Percentiles rank a stretch among this genome's conserved stretches.
Evolutionary conservation across 495 filamentous ascomycete genomes (phyloP).

Genomic region (Neurospora terricola): DNA sequence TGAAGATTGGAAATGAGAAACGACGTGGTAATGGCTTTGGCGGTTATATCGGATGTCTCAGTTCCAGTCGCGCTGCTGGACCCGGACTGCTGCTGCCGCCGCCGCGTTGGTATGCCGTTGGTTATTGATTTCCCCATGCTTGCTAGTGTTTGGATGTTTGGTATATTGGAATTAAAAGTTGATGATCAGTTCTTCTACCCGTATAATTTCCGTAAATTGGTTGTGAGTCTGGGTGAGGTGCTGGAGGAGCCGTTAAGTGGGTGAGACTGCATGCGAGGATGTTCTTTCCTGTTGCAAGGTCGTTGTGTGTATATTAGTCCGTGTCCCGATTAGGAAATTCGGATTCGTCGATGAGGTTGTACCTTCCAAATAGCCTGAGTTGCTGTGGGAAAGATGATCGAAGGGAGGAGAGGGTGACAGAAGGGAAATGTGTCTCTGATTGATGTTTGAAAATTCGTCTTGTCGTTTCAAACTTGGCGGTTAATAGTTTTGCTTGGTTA

Average conservation of each 20-base stretch:
- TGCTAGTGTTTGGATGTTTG: neutral
- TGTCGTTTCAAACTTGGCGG: neutral
- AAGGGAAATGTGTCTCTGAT: neutral
- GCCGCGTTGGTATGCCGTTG: neutral
- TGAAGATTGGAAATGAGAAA: slow-evolving; percentile 49
- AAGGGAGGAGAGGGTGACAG: neutral
- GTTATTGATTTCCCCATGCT: neutral
- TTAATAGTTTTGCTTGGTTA: neutral
- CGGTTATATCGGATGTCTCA: slow-evolving; percentile 1
- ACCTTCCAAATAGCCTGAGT: neutral
- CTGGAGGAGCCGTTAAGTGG: neutral
- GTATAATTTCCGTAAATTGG: neutral
- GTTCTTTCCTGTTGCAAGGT: neutral
- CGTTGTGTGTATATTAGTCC: neutral
- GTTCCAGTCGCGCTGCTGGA: slow-evolving; percentile 4
- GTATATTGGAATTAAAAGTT: neutral
- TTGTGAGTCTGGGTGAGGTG: neutral
- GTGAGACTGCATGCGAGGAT: neutral
- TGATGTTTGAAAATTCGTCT: neutral
- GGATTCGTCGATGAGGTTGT: neutral
- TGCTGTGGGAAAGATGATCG: too few species aligned
- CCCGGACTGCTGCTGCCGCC: neutral
- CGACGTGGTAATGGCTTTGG: slow-evolving; percentile 27
- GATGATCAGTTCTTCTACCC: neutral
- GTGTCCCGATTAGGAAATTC: neutral